Base-by-base conservation (phyloP, 306 rosid species). In the Malus sieversii region DNA sequence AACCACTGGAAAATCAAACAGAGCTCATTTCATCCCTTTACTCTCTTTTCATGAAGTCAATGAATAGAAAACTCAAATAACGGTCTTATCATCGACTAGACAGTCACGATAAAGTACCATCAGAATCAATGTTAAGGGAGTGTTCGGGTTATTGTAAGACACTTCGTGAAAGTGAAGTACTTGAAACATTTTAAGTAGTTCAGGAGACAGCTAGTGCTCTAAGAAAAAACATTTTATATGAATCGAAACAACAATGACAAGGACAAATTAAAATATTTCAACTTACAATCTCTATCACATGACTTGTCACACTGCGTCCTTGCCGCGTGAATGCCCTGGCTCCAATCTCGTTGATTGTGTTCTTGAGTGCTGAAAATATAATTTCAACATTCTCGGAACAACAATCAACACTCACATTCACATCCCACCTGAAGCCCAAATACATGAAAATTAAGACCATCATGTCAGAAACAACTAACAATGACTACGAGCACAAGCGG, bases 341-440 rank as follows among this genome's bases (percentile, higher is more conserved):
- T 64, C 75, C 97, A 61, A 88, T 81, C 80, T 92, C 98, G 75
- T 84, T 81, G 66, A 90, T 75, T 66, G 95, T 84, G 84, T 78
- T 60, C 55, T 61, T 82, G 77, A 90, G 23, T 23, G 96, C 95
- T 2, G 76, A 78, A 85, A 92, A 95, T 78, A 92, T 75, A 69
- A 90, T 92, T 81, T 87, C 85, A 61, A 95, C 98, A 13, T 81
- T 52, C 85, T 87, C 91, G 40, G 97, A 90, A 75, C 92, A 91
- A 80, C 79, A 79, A 67, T 78, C 87, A 60, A 51, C 72, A 45
- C 67, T 80, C 60, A 78, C 77, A 79, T 89, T 85, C 77, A 84
- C 86, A 83, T 92, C 92, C 97, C 98, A 94, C 85, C 98, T 94
- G 90, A 52, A 73, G 74, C 51, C 77, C 63, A 76, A 84, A 65